Evolutionary conservation across 2,329 filamentous ascomycete genomes (phyloP).

Genomic region (Albophoma yamanashiensis): DNA sequence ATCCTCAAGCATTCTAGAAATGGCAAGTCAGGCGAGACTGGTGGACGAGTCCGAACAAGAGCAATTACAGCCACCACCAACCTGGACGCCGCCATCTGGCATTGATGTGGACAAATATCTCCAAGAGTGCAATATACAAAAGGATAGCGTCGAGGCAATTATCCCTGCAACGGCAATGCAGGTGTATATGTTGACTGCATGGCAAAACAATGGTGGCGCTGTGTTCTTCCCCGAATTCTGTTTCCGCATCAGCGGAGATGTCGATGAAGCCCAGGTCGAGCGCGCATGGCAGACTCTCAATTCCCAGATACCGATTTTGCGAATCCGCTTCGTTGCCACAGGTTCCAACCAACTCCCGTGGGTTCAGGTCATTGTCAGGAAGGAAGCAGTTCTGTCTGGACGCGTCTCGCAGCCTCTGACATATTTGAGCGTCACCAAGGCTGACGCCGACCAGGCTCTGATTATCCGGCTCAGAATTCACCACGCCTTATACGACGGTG

Average conservation of each 20-base stretch:
- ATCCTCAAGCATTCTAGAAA: slow-evolving; percentile 52
- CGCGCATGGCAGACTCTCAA: slow-evolving; percentile 53
- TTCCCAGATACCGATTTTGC: slow-evolving; percentile 48
- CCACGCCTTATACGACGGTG: slow-evolving; percentile 80
- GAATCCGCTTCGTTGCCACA: slow-evolving; percentile 54
- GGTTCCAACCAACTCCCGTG: slow-evolving; percentile 36
- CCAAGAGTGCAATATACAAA: slow-evolving; percentile 24
- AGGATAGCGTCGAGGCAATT: slow-evolving; percentile 38
- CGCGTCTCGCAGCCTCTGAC: slow-evolving; percentile 11
- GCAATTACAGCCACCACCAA: neutral
- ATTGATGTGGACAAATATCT: slow-evolving; percentile 31
- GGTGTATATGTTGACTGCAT: slow-evolving; percentile 67
- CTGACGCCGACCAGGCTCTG: slow-evolving; percentile 5
- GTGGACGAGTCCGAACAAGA: neutral
- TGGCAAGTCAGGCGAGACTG: slow-evolving; percentile 31
- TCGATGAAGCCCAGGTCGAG: slow-evolving; percentile 31
- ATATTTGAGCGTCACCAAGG: slow-evolving; percentile 8
- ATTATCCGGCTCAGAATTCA: slow-evolving; percentile 54
- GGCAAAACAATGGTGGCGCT: slow-evolving; percentile 54
- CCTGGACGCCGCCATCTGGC: slow-evolving; percentile 19
- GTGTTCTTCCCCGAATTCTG: slow-evolving; percentile 67
- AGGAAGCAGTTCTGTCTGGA: neutral
- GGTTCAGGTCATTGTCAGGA: slow-evolving; percentile 48
- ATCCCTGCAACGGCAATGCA: slow-evolving; percentile 70
- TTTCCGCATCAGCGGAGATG: slow-evolving; percentile 37